A percentile compares a stretch with the other conserved stretches of the same genome.
Conservation (phyloP, 768 basidiomycete genomes). For the Phanerochaete carnosa region DNA sequence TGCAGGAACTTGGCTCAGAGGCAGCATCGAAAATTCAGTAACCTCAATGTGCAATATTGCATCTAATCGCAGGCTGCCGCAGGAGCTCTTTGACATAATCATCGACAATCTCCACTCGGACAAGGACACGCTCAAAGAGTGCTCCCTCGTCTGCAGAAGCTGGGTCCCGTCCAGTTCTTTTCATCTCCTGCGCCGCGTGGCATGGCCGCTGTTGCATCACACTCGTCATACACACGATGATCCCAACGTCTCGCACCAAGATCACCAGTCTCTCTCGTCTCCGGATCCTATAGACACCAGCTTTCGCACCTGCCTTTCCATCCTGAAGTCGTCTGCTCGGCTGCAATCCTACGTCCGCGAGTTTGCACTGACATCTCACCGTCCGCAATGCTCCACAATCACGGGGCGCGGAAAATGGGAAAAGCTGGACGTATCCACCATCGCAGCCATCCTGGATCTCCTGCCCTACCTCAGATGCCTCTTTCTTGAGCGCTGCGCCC, state of each 20-base stretch:
- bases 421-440: background rate
- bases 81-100: conserved; percentile 10
- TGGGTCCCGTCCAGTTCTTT: conserved; percentile 1
- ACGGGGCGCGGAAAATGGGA: background rate
- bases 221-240: background rate
- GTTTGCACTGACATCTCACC: background rate
- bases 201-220: background rate
- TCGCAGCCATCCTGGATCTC: background rate
- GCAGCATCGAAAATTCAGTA: background rate
- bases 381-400: background rate
- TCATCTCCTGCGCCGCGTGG: background rate
- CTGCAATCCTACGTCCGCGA: background rate
- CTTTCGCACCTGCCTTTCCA: background rate
- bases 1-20: background rate
- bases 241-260: background rate
- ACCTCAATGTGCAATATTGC: background rate
- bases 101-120: conserved; percentile 8
- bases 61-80: background rate
- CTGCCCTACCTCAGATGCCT: background rate
- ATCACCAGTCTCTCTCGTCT: background rate
- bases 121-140: background rate
- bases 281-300: background rate
- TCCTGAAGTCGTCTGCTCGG: background rate
- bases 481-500: background rate
- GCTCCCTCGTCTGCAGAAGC: conserved; percentile 9